Conservation (phyloP, 345 rosid species). For the Aegle marmelos region DNA sequence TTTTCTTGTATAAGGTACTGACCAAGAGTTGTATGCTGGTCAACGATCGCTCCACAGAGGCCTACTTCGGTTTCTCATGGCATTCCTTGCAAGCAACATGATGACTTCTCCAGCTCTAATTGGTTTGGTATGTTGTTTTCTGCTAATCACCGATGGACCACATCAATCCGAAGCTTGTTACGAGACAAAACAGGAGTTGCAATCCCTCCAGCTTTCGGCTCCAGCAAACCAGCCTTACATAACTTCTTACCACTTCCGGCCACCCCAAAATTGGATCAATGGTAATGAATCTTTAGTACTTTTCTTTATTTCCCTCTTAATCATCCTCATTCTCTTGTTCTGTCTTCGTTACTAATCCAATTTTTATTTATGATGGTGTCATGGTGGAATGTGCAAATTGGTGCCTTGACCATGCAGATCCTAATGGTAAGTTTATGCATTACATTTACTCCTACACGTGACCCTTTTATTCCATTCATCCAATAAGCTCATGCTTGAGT, state of each 20-base stretch:
- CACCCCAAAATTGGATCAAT: constrained; percentile 51
- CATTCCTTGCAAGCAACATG: neutral
- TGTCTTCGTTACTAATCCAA: neutral
- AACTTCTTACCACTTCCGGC: constrained; percentile 49
- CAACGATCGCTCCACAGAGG: neutral
- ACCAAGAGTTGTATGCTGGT: neutral
- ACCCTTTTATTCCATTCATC: neutral
- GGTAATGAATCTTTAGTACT: constrained; percentile 21
- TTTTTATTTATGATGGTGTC: constrained; percentile 24
- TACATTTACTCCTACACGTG: neutral
- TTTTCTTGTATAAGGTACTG: neutral
- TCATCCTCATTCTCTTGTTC: neutral
- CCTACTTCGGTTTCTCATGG: neutral
- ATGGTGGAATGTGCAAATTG: constrained; percentile 16
- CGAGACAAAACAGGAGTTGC: neutral
- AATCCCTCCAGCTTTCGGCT: neutral
- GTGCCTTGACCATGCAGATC: constrained; percentile 26
- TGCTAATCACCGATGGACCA: constrained; percentile 13
- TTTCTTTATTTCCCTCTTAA: neutral
- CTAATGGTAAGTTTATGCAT: constrained; percentile 39
- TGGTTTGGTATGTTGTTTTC: constrained; percentile 13
- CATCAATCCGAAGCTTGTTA: constrained; percentile 2
- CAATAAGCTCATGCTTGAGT: neutral
- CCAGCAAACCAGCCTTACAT: constrained; percentile 24
- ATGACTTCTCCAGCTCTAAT: constrained; percentile 5